These are phyloP conservation scores for Salix viminalis DNA, from an alignment of 345 rosid genomes.

Conservation along the genomic window DNA sequence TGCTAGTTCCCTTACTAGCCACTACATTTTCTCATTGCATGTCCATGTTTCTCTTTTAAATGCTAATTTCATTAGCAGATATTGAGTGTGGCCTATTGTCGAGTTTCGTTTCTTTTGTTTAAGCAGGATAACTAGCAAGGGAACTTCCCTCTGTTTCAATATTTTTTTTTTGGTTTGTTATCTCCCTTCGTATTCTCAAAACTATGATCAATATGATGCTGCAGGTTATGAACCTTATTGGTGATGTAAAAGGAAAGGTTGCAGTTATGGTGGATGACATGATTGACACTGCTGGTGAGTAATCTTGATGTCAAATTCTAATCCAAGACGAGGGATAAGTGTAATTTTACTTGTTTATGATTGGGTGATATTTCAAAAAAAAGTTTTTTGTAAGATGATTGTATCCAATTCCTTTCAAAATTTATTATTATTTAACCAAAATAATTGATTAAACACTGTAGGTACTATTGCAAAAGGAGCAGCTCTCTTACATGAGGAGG, in stretches of 20 bases:
- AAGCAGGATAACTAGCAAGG: not conserved
- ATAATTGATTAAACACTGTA: constrained; percentile 7
- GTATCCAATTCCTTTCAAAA: not conserved
- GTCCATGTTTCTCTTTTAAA: not conserved
- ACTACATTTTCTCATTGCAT: not conserved
- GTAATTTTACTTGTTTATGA: not conserved
- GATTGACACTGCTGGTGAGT: constrained; percentile 38
- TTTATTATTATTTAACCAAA: not conserved
- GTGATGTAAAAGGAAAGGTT: constrained; percentile 28
- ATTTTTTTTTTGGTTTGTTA: not conserved
- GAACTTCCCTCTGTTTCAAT: not conserved
- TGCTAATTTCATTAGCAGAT: not conserved
- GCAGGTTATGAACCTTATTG: constrained; percentile 32
- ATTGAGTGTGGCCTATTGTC: not conserved
- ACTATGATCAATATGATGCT: not conserved
- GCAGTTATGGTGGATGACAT: constrained; percentile 37
- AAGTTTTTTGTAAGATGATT: not conserved
- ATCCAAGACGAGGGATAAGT: not conserved
- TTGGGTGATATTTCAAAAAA: not conserved
- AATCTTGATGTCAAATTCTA: not conserved
- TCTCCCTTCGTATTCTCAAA: not conserved
- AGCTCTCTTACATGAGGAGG: constrained; percentile 27
- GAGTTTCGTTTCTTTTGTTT: not conserved
- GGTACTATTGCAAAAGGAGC: constrained; percentile 42
- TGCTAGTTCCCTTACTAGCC: not conserved